These are phyloP conservation scores for Floccularia luteovirens DNA, from an alignment of 768 basidiomycete species.

Conservation along the genomic window DNA sequence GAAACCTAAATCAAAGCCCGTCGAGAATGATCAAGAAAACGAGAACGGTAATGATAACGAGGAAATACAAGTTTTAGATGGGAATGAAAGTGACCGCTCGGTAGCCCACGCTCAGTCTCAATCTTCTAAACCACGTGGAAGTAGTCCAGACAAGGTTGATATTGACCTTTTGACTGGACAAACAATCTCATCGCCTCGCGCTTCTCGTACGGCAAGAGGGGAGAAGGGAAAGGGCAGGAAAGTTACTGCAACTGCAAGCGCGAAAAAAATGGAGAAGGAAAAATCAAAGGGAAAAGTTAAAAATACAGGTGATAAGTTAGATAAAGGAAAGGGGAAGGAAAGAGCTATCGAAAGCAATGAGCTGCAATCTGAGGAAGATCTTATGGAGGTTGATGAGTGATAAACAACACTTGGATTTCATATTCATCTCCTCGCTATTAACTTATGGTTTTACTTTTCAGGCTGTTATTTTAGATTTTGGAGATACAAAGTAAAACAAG, in stretches of 20 bases:
- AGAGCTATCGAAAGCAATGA: conserved; percentile 3
- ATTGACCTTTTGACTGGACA: conserved; percentile 20
- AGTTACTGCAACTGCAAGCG: conserved; percentile 1
- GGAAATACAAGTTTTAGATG: conserved; percentile 2
- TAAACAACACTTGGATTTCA: no score
- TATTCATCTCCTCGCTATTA: no score
- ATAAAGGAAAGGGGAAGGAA: conserved; percentile 4
- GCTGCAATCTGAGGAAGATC: neutral
- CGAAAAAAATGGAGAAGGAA: neutral
- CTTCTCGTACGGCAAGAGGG: conserved; percentile 7
- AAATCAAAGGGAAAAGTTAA: neutral
- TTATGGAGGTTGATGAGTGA: neutral
- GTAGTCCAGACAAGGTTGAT: no score
- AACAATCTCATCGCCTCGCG: conserved; percentile 11
- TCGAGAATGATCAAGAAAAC: conserved; percentile 1
- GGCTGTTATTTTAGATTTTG: no score
- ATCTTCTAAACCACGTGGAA: conserved; percentile 2
- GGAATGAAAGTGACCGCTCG: no score
- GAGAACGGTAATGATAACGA: conserved; percentile 3
- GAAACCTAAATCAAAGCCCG: conserved; percentile 23
- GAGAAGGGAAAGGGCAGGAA: conserved; percentile 6
- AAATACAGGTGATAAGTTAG: neutral
- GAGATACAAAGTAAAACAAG: no score
- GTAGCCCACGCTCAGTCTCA: no score
- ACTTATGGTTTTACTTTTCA: no score